Evolutionary conservation across 2,329 filamentous ascomycete genomes (phyloP), one percentile per base, ranked within the genome.

Genomic region (Colletotrichum musae): DNA sequence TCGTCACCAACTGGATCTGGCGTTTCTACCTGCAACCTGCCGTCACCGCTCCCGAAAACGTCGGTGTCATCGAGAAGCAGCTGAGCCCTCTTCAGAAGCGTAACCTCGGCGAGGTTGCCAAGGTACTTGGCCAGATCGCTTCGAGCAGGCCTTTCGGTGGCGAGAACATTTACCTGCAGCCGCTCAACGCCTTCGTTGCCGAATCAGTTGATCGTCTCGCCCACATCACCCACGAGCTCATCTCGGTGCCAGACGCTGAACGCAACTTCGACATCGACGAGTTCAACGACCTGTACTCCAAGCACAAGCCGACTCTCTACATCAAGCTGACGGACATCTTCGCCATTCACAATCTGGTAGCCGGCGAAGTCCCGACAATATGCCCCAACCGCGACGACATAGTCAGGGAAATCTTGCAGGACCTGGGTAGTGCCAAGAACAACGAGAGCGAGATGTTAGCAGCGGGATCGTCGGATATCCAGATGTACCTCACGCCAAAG

Each of bases 291-390:
- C 87, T 99, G 6, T 98, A 98, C 78, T 93, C 95, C 65, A 95
- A 97, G 79, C 96, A 94, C 72, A 97, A 97, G 81, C 96, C 96
- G 6, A 98, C 95, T 0, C 86, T 99, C n/a, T 99, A 98, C 84
- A 97, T 99, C 85, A 99, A 99, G 83, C 95, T 99, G 89, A 89
- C 93, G 16, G 96, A 99, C 79, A 95, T 99, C 66, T 98, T 99
- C 79, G 93, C 95, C 57, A 95, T 99, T 68, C 97, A 99, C 81
- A 94, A 92, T 72, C 87, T 98, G 24, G 88, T 98, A 63, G 91
- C 94, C 3, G 87, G 91, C 26, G 94, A 98, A 74, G 88, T 98
- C 57, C 84, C 91, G 5, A 86, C 86, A 66, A 91, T 98, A 70
- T 97, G 94, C 74, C 92, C 93, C 1, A 88, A 85, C 70, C 90